These are phyloP conservation scores for Fusarium incarnatum DNA, from an alignment of 2,329 filamentous ascomycete species.

Conservation along the genomic window DNA sequence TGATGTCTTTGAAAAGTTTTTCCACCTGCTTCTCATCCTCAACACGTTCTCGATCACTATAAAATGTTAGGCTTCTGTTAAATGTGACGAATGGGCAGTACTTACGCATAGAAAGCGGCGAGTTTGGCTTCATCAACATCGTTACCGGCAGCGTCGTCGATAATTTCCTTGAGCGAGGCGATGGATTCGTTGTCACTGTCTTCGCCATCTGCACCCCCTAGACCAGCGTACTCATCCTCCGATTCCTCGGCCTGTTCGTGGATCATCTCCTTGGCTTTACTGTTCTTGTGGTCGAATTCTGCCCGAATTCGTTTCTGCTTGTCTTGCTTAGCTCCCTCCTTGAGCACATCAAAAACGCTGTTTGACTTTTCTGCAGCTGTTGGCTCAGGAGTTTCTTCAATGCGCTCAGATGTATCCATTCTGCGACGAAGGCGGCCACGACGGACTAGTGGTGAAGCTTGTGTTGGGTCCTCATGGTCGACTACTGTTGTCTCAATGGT, in stretches of 20 bases:
- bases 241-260: conserved; percentile 97
- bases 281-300: conserved; percentile 85
- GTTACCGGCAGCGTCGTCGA: conserved; percentile 83
- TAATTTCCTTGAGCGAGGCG: conserved; percentile 84
- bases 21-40: conserved; percentile 89
- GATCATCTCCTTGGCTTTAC: conserved; percentile 86
- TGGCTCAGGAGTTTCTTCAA: conserved; percentile 40
- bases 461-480: conserved; percentile 54
- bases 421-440: conserved; percentile 66
- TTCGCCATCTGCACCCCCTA: conserved; percentile 91
- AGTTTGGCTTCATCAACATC: conserved; percentile 83
- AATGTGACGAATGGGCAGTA: conserved; percentile 44
- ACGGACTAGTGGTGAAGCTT: conserved; percentile 75
- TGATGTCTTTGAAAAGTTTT: conserved; percentile 93
- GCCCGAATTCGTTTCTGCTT: conserved; percentile 64
- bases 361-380: conserved; percentile 23
- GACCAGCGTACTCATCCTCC: conserved; percentile 95
- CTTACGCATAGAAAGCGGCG: conserved; percentile 90
- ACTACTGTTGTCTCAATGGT: conserved; percentile 76
- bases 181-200: conserved; percentile 80
- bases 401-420: conserved; percentile 47
- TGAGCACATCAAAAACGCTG: conserved; percentile 77
- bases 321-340: conserved; percentile 69
- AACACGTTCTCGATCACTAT: conserved; percentile 80
- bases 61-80: conserved; percentile 24